phyloP scores from a whole-genome alignment of 257 asterid genomes.

The Solanum virginianum region DNA sequence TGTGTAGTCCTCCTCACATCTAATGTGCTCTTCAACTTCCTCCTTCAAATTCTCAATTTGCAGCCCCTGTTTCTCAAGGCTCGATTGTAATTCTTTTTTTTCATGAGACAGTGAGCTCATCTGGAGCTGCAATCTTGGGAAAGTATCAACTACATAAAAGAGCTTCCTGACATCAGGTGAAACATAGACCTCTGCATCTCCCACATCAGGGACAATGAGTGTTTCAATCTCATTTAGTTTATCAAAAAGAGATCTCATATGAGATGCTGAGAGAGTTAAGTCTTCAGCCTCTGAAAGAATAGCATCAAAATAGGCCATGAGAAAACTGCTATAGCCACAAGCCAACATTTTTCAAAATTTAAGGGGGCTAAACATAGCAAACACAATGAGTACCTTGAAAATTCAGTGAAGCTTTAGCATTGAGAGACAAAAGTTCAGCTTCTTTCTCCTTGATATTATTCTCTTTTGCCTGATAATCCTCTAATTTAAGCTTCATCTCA shows the following conservation, averaged over 20 bases:
- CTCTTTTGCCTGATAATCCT: slow-evolving; percentile 35
- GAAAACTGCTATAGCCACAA: neutral
- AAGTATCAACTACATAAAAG: slow-evolving; percentile 53
- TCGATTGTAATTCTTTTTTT: slow-evolving; percentile 46
- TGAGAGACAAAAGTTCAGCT: slow-evolving; percentile 32
- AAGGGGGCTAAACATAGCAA: neutral
- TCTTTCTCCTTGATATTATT: slow-evolving; percentile 38
- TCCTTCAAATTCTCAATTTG: slow-evolving; percentile 52
- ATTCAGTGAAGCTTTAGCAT: slow-evolving; percentile 23
- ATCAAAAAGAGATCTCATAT: slow-evolving; percentile 45
- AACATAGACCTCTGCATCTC: slow-evolving; percentile 25
- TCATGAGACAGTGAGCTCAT: slow-evolving; percentile 38
- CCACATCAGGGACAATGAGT: slow-evolving; percentile 19
- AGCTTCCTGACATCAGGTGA: slow-evolving; percentile 46
- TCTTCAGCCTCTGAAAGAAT: slow-evolving; percentile 53
- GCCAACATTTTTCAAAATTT: neutral
- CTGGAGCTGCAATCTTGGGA: slow-evolving; percentile 32
- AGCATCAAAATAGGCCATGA: neutral
- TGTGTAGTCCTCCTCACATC: slow-evolving; percentile 24
- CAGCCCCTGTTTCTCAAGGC: slow-evolving; percentile 39
- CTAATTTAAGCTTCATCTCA: slow-evolving; percentile 35
- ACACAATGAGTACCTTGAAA: slow-evolving; percentile 32
- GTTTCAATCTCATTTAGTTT: slow-evolving; percentile 52
- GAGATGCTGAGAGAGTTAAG: slow-evolving; percentile 42
- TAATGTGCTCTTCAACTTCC: slow-evolving; percentile 28